phyloP scores from a whole-genome alignment of 2,329 filamentous ascomycete genomes.

The Aspergillus costaricaensis region DNA sequence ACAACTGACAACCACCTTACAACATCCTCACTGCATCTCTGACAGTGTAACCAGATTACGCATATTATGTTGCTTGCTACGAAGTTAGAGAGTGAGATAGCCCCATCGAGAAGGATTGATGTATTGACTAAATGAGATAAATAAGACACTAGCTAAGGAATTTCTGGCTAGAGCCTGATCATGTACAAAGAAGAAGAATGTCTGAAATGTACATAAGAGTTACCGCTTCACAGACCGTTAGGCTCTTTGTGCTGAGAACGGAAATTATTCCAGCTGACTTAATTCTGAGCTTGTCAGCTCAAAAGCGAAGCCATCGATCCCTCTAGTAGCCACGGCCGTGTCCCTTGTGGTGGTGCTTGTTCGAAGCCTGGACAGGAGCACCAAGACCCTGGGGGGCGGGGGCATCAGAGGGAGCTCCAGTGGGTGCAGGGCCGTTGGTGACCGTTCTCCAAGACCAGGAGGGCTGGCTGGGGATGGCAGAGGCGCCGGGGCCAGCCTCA shows the following conservation, averaged over 20 bases:
- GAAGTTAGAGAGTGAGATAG: too few species aligned
- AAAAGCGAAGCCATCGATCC: background rate
- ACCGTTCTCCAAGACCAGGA: conserved; percentile 18
- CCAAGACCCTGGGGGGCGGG: background rate
- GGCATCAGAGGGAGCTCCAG: background rate
- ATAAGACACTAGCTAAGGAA: background rate
- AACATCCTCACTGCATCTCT: too few species aligned
- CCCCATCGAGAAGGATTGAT: background rate
- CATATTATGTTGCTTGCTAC: too few species aligned
- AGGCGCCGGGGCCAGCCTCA: conserved; percentile 17
- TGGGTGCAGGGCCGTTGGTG: background rate
- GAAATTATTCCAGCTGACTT: background rate
- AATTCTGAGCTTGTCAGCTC: background rate
- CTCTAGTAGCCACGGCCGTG: background rate
- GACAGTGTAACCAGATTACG: too few species aligned
- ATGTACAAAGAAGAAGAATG: conserved; percentile 2
- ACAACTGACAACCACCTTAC: too few species aligned
- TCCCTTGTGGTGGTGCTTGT: background rate
- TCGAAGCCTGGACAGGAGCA: background rate
- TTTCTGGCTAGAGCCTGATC: background rate
- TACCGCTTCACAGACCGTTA: background rate
- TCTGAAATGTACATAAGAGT: background rate
- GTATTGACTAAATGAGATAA: background rate
- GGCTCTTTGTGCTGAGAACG: background rate
- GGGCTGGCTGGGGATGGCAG: conserved; percentile 7